phyloP scores from a whole-genome alignment of 257 asterid genomes.

The Solanum clarkiae region DNA sequence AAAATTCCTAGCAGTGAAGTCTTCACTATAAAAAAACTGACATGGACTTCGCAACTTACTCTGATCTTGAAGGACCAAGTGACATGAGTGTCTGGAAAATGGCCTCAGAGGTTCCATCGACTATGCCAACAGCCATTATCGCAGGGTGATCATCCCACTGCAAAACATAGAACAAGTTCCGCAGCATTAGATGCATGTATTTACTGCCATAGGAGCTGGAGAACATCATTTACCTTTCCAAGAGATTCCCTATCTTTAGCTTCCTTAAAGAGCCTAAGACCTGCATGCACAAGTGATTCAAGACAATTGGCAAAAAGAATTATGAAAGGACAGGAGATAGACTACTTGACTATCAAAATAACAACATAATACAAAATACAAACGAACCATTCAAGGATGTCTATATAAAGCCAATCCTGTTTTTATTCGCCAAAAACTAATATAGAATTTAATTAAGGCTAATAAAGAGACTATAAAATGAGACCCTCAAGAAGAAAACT shows the following conservation, averaged over 20 bases:
- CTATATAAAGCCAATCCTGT: neutral
- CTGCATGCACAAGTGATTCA: slow-evolving; percentile 26
- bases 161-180: slow-evolving; percentile 16
- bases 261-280: slow-evolving; percentile 90
- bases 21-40: neutral
- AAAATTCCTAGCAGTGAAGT: neutral
- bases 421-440: neutral
- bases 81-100: slow-evolving; percentile 91
- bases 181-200: neutral
- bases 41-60: slow-evolving; percentile 35
- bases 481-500: neutral
- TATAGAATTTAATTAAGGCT: neutral
- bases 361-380: neutral
- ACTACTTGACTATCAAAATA: neutral
- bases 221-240: slow-evolving; percentile 37
- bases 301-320: neutral
- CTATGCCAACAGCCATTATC: slow-evolving; percentile 93
- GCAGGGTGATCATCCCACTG: slow-evolving; percentile 80
- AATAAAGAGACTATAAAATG: neutral
- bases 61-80: slow-evolving; percentile 93
- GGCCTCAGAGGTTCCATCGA: slow-evolving; percentile 86
- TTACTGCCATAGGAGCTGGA: neutral
- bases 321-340: neutral
- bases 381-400: neutral
- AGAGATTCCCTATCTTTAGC: slow-evolving; percentile 73